A percentile compares a stretch with the other conserved stretches of the same genome.
These are phyloP conservation scores for Elasticomyces elasticus DNA, from an alignment of 495 filamentous ascomycete genomes.

Conservation along the genomic window DNA sequence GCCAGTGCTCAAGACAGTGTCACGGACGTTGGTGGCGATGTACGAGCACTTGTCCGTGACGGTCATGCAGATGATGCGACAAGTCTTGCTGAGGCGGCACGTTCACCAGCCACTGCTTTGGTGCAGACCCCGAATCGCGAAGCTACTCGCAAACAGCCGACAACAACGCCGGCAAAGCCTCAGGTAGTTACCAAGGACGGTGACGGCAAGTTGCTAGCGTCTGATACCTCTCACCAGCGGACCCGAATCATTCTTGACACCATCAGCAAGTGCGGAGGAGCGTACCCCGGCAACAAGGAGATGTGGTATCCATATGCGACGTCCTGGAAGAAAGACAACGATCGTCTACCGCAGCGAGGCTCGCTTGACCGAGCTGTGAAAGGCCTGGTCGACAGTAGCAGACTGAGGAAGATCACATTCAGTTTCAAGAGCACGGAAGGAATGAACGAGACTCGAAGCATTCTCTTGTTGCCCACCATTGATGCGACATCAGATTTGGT, in stretches of 20 bases:
- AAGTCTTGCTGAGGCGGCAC: too few species aligned
- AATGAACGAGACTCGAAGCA: slow-evolving; percentile 41
- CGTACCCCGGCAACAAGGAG: slow-evolving; percentile 46
- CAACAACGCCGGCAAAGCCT: too few species aligned
- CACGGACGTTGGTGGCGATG: too few species aligned
- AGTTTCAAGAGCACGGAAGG: slow-evolving; percentile 47
- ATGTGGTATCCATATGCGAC: slow-evolving; percentile 61
- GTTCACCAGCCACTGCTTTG: too few species aligned
- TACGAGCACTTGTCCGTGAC: too few species aligned
- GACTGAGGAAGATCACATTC: slow-evolving; percentile 53
- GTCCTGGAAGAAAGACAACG: slow-evolving; percentile 45
- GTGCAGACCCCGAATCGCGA: too few species aligned
- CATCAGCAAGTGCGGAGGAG: slow-evolving; percentile 19
- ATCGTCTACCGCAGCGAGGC: slow-evolving; percentile 41
- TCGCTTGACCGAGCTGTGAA: slow-evolving; percentile 50
- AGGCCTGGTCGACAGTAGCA: slow-evolving; percentile 47
- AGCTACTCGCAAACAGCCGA: too few species aligned
- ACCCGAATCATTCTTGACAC: slow-evolving; percentile 15
- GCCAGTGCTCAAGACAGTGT: too few species aligned
- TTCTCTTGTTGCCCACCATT: slow-evolving; percentile 43
- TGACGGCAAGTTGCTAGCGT: background rate
- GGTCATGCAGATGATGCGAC: too few species aligned
- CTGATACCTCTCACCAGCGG: background rate
- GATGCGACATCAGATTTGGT: slow-evolving; percentile 42
- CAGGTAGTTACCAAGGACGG: background rate